Evolutionary conservation across 2,329 filamentous ascomycete genomes (phyloP).

Genomic region (Sporothrix globosa): DNA sequence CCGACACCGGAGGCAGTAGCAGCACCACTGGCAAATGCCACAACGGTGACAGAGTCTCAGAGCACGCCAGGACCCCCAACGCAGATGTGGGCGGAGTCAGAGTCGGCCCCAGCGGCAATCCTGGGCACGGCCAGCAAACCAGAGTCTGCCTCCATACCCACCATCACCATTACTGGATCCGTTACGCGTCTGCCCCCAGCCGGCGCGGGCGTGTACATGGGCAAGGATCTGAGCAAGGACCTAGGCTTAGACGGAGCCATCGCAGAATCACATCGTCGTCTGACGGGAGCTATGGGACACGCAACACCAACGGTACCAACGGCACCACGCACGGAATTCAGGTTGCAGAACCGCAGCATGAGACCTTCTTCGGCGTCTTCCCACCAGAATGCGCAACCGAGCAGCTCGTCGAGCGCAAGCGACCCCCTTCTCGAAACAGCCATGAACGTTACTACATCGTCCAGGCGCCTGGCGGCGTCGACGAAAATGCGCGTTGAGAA

Average conservation of each 20-base stretch:
- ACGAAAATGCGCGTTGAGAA: conserved; percentile 32
- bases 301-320: not conserved
- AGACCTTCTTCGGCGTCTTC: conserved; percentile 35
- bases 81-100: not conserved
- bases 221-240: conserved; percentile 29
- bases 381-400: conserved; percentile 40
- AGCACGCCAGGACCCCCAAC: not conserved
- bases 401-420: conserved; percentile 39
- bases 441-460: conserved; percentile 37
- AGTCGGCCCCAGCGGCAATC: not conserved
- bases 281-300: not conserved
- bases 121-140: conserved; percentile 2
- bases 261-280: conserved; percentile 21
- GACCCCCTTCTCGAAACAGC: conserved; percentile 37
- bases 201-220: conserved; percentile 23
- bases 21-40: not conserved
- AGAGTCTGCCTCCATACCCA: conserved; percentile 59
- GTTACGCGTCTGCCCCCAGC: conserved; percentile 36
- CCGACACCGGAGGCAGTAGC: not conserved
- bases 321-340: conserved; percentile 6
- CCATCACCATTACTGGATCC: conserved; percentile 65
- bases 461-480: conserved; percentile 32
- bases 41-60: not conserved
- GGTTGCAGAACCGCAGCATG: conserved; percentile 29
- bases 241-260: not conserved